Evolutionary conservation across 345 rosid species (phyloP), one percentile per base, ranked within the genome.

Genomic region (Microcos paniculata): DNA sequence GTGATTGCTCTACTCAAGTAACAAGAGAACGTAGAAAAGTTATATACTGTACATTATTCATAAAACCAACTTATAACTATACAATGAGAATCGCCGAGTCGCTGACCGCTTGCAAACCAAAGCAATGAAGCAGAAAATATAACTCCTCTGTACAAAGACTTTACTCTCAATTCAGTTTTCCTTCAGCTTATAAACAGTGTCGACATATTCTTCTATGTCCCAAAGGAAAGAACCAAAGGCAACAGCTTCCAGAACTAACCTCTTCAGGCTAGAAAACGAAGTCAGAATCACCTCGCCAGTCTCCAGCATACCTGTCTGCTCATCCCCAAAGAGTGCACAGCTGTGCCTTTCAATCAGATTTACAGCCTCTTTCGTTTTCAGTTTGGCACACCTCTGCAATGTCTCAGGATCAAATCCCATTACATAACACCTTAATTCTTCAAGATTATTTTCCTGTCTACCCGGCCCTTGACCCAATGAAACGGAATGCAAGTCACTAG

Each of bases 151-250:
- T 71, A 79, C 83, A 81, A 52, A 40, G 51, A 75, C 24, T 55
- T 16, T 7, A 65, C 55, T 67, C 14, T 78, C 35, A 24, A 52
- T 43, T n/a, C 52, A 79, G 72, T 80, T 83, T 64, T 87, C 91
- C 71, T 83, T 83, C 19, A 96, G 93, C 90, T 87, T 90, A 84
- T 85, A 96, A 0, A 88, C 83, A 23, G 83, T 73, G 71, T 90
- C 78, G 0, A 92, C 94, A 76, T 84, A 83, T 67, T 87, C 89
- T 84, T 96, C 97, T 4, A 91, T 80, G 31, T 93, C 99, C 99
- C 98, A 93, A n/a, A 96, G 91, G 76, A 96, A 96, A 56, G 88
- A 85, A 59, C 99, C 99, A 68, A 96, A 96, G 40, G 98, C 98
- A 31, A 92, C 89, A 38, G 99, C 99, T 77, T 96, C 99, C 28